Base-by-base conservation (phyloP, 768 basidiomycete species). In the Pholiota molesta region DNA sequence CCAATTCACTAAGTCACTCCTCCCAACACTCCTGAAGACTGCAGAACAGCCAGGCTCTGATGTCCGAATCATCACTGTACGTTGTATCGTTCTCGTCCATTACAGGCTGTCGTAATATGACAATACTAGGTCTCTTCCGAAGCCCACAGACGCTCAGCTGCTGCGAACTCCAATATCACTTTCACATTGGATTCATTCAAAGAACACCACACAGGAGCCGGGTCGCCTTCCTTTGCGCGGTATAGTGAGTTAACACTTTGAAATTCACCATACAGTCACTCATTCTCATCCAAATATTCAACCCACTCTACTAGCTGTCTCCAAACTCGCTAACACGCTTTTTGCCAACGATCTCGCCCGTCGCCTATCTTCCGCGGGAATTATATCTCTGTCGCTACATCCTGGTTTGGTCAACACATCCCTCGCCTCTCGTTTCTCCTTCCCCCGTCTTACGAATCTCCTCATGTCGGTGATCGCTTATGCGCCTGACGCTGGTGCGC, bases 401-500 rank as follows among this genome's bases (percentile, higher is more conserved):
- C 65, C 67, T 2, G 67, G 67, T 6, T 42, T 52, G 7, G 63
- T 68, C 1, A 54, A 68, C 31, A 66, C 67, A 0, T 65, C 60
- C 29, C 21, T 57, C 47, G 42, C 52, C 28, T 40, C 35, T 3
- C 35, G 37, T 14, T 16, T 60, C 45, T 40, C 28, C 44, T 55
- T 51, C 59, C 35, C 52, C 8, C 59, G 59, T n/a, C 57, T 74
- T 19, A 62, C 65, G 1, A 49, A 45, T 17, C 55, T 72, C 29
- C 11, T 76, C n/a, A 62, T 72, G 52, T 61, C 66, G 8, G 39
- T 71, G 16, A 62, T 77, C 59, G 74, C 76, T 60, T 58, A 64
- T 21, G 60, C 67, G 4, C 70, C 76, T 0, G 67, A 73, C 61
- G 64, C 70, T 13, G 81, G 79, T 10, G 74, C 78, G 5, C 76